Evolutionary conservation across 2,329 filamentous ascomycete genomes (phyloP), one percentile per base, ranked within the genome.

Genomic region (Arthrobotrys megalospora): DNA sequence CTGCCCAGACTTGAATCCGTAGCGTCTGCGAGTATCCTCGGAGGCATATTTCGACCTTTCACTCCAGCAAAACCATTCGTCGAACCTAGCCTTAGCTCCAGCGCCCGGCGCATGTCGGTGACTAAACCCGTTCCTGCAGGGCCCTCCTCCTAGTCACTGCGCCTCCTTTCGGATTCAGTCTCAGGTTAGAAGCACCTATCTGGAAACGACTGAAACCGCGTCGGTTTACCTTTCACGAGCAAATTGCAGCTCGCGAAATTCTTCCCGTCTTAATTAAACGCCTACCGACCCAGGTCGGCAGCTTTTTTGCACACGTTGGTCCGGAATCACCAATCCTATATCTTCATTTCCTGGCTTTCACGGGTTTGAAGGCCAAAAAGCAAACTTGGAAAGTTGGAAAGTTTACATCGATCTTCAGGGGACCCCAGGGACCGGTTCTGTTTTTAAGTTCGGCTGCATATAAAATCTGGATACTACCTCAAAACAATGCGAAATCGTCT

Each of bases 401-500:
- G 16, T 43, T 60, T 60, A 19, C 45, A 43, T 60, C 36, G 69
- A 60, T 73, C 43, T 47, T 73, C 69, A 73, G 69, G 69, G 69
- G 60, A 55, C 48, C 58, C 38, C 53, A 64, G 38, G 45, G 45
- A 34, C 45, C 36, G 48, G 67, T 60, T 60, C 55, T 60, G 34
- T 64, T 72, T 73, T 66, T 60, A 36, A 73, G 16, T 73, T 73
- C 41, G 48, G 43, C 60, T 19, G 45, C 45, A 63, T 60, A 58
- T 53, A 62, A 45, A 50, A 48, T 62, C 28, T 12, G 36, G 43
- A 75, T 67, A 78, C 52, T 68, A 36, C 12, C 75, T 72, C 67
- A 72, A 75, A 78, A 78, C 75, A 34, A 78, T 78, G 75, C 75
- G 67, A 68, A 78, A 72, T 68, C 64, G 70, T 47, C 75, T 78